Conservation (phyloP, 2,329 filamentous ascomycete species). For the Claviceps maximensis region DNA sequence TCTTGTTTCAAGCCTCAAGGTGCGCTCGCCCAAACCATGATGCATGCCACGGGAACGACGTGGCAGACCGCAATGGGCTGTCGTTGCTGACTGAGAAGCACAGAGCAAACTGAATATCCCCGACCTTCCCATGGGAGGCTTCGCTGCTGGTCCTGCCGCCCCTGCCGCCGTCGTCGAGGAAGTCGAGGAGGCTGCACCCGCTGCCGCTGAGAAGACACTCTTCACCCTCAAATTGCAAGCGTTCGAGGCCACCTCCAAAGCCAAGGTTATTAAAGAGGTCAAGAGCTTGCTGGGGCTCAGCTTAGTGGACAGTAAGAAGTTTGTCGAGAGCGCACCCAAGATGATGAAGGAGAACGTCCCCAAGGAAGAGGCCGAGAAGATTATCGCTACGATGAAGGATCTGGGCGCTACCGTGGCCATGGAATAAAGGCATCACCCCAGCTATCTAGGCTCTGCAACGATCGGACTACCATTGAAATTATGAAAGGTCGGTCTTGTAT, state of each 20-base stretch:
- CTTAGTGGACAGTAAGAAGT: conserved; percentile 99
- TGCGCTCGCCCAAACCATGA: conserved; percentile 24
- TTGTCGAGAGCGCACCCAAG: conserved; percentile 96
- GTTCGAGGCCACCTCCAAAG: conserved; percentile 80
- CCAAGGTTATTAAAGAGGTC: conserved; percentile 99
- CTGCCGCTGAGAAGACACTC: conserved; percentile 87
- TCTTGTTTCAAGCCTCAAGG: conserved; percentile 89
- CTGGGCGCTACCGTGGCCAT: conserved; percentile 79
- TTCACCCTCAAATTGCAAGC: conserved; percentile 92
- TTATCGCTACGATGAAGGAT: conserved; percentile 85
- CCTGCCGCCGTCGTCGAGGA: conserved; percentile 58
- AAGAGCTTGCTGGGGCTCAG: conserved; percentile 90
- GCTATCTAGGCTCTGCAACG: background rate
- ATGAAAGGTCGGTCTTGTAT: conserved; percentile 22
- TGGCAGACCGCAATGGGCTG: background rate
- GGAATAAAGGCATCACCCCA: conserved; percentile 47
- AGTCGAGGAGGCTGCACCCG: conserved; percentile 76
- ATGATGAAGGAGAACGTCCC: conserved; percentile 97
- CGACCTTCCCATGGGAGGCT: conserved; percentile 88
- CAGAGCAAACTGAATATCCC: conserved; percentile 94
- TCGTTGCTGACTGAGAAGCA: conserved; percentile 2
- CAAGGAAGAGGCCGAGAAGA: conserved; percentile 99
- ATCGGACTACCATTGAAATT: conserved; percentile 14
- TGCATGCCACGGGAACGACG: no score
- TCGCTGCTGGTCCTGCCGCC: conserved; percentile 54